A percentile compares a stretch with the other conserved stretches of the same genome.
Conservation (phyloP, 257 asterid species). For the Anisodus acutangulus region DNA sequence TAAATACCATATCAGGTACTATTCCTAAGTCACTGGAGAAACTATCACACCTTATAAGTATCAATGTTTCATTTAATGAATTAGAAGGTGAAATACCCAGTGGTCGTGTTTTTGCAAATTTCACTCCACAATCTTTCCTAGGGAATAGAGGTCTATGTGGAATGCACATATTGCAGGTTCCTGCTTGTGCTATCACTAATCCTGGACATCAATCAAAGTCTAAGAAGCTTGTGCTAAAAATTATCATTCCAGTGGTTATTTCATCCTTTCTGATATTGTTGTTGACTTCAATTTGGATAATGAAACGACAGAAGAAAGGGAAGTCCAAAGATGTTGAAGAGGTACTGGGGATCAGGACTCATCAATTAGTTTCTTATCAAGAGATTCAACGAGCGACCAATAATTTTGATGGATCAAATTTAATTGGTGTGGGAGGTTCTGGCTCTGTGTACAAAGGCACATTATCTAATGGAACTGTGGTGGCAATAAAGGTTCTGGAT, state of each 20-base stretch:
- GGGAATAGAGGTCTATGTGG: conserved; percentile 43
- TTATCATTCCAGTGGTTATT: conserved; percentile 32
- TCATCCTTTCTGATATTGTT: conserved; percentile 11
- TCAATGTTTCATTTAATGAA: conserved; percentile 42
- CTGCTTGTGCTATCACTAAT: neutral
- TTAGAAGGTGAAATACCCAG: conserved; percentile 47
- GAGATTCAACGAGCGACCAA: conserved; percentile 44
- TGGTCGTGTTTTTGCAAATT: conserved; percentile 46
- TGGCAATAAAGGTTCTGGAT: conserved; percentile 44
- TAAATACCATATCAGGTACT: conserved; percentile 40
- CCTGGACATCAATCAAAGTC: conserved; percentile 18
- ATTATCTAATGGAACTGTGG: conserved; percentile 33
- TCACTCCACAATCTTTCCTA: conserved; percentile 36
- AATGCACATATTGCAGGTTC: conserved; percentile 21
- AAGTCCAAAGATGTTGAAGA: conserved; percentile 27
- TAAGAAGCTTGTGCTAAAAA: neutral
- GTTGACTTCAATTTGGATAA: conserved; percentile 25
- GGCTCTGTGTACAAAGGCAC: conserved; percentile 42
- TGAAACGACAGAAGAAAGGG: conserved; percentile 16
- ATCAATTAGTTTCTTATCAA: conserved; percentile 30
- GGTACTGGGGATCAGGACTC: conserved; percentile 7
- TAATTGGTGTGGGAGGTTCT: conserved; percentile 43
- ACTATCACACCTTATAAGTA: conserved; percentile 29
- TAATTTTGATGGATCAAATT: conserved; percentile 38
- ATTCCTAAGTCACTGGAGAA: conserved; percentile 42